Conservation (phyloP, 805 yeast genomes). For the Metschnikowia corniflorae region DNA sequence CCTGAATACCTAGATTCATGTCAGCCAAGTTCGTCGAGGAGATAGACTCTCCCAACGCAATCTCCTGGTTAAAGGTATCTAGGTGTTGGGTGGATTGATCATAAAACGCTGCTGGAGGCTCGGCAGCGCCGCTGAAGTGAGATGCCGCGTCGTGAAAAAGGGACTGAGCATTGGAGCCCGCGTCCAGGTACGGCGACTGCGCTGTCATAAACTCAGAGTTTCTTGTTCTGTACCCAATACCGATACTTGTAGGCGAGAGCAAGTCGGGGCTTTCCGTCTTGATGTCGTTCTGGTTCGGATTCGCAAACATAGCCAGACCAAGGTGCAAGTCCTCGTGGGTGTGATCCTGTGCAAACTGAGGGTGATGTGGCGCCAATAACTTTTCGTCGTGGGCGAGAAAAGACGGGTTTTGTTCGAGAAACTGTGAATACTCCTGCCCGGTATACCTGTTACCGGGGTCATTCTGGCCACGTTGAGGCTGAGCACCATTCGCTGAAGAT, state of each 20-base stretch:
- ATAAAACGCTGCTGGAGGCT: slow-evolving; percentile 3
- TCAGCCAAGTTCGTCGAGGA: slow-evolving; percentile 31
- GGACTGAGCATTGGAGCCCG: slow-evolving; percentile 34
- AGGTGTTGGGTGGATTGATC: slow-evolving; percentile 5
- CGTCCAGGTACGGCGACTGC: slow-evolving; percentile 33
- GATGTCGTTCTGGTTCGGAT: slow-evolving; percentile 12
- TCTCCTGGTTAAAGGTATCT: slow-evolving; percentile 31
- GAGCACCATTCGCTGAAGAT: neutral
- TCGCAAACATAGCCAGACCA: slow-evolving; percentile 11
- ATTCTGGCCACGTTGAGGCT: neutral
- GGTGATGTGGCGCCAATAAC: neutral
- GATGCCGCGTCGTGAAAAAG: slow-evolving; percentile 38
- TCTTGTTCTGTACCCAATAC: slow-evolving; percentile 9
- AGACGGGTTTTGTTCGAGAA: slow-evolving; percentile 4
- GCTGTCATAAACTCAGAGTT: slow-evolving; percentile 12
- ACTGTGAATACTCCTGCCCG: slow-evolving; percentile 2
- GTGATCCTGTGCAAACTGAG: neutral
- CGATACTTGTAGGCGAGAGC: slow-evolving; percentile 17
- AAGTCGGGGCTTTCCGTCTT: slow-evolving; percentile 14
- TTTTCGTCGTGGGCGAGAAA: slow-evolving; percentile 1
- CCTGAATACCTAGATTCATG: slow-evolving; percentile 2
- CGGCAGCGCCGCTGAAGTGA: slow-evolving; percentile 22
- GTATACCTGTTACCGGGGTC: neutral
- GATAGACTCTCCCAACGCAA: slow-evolving; percentile 38
- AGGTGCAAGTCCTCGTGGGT: neutral